Percentiles rank a stretch among this genome's conserved stretches.
phyloP scores from a whole-genome alignment of 805 yeast genomes.

The Wickerhamomyces xylosicus region DNA sequence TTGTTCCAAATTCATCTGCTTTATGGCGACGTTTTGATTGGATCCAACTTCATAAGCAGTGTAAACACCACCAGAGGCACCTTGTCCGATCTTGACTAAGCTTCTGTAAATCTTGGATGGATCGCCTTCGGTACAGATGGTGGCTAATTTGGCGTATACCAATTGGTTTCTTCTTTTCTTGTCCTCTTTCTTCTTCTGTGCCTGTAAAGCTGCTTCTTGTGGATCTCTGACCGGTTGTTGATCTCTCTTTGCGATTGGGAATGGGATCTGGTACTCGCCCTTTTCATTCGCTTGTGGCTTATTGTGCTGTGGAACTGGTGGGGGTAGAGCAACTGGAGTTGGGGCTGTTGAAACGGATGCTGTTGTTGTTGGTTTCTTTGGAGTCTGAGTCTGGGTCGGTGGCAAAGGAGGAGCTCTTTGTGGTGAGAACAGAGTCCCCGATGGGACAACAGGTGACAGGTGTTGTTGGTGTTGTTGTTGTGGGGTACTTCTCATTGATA shows the following conservation, averaged over 20 bases:
- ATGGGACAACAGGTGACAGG: conserved; percentile 4
- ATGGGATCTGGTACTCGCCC: conserved; percentile 7
- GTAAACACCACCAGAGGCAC: conserved; percentile 95
- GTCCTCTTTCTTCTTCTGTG: conserved; percentile 76
- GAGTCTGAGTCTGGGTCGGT: conserved; percentile 8
- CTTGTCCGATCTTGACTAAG: conserved; percentile 88
- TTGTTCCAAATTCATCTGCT: conserved; percentile 89
- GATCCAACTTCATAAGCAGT: conserved; percentile 61
- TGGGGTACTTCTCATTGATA: conserved; percentile 1
- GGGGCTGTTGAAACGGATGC: conserved; percentile 26
- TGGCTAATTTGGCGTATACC: conserved; percentile 60
- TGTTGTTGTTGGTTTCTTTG: conserved; percentile 12
- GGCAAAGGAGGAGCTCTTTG: conserved; percentile 12
- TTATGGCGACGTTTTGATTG: conserved; percentile 72
- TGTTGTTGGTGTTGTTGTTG: conserved; percentile 7
- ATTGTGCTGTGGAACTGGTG: conserved; percentile 10
- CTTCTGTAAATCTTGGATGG: conserved; percentile 77
- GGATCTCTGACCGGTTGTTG: conserved; percentile 34
- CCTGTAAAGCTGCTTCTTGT: conserved; percentile 42
- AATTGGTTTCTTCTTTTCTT: conserved; percentile 74
- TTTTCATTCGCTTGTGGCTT: conserved; percentile 18
- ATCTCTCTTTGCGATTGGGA: conserved; percentile 26
- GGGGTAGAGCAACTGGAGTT: conserved; percentile 21
- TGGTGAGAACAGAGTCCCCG: conserved; percentile 7
- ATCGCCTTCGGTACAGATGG: conserved; percentile 75